Conservation (phyloP, 257 asterid genomes). For the Solanum bulbocastanum region DNA sequence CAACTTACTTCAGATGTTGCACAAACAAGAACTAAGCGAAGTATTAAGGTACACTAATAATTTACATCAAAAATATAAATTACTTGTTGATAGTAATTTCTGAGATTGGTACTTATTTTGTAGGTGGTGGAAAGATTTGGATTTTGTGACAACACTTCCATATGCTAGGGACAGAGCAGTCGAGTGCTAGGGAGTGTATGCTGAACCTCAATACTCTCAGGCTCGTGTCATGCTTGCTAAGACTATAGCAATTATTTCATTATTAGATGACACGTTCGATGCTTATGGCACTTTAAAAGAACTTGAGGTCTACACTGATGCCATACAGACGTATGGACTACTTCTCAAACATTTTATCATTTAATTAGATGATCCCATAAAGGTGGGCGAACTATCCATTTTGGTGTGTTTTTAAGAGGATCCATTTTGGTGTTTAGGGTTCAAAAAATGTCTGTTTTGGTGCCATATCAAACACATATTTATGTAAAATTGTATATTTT, state of each 20-base stretch:
- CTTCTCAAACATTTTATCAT: background rate
- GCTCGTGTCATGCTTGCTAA: background rate
- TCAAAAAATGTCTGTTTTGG: no score
- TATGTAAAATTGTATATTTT: background rate
- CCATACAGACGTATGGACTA: background rate
- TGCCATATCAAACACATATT: background rate
- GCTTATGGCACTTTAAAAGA: background rate
- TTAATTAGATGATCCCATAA: background rate
- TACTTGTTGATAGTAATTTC: background rate
- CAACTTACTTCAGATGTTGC: slow-evolving; percentile 19
- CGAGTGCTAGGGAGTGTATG: background rate
- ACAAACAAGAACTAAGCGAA: slow-evolving; percentile 17
- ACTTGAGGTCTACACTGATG: background rate
- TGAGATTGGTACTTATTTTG: background rate
- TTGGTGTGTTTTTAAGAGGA: no score
- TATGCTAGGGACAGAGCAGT: background rate
- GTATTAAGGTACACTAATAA: slow-evolving; percentile 10
- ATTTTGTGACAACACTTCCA: background rate
- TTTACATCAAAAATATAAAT: background rate
- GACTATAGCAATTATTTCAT: background rate
- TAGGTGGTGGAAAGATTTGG: background rate
- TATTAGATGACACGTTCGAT: background rate
- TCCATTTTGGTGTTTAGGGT: no score
- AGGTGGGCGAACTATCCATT: no score
- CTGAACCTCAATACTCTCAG: background rate